Evolutionary conservation across 2,329 filamentous ascomycete species (phyloP).

Genomic region (Alternaria brassicicola): DNA sequence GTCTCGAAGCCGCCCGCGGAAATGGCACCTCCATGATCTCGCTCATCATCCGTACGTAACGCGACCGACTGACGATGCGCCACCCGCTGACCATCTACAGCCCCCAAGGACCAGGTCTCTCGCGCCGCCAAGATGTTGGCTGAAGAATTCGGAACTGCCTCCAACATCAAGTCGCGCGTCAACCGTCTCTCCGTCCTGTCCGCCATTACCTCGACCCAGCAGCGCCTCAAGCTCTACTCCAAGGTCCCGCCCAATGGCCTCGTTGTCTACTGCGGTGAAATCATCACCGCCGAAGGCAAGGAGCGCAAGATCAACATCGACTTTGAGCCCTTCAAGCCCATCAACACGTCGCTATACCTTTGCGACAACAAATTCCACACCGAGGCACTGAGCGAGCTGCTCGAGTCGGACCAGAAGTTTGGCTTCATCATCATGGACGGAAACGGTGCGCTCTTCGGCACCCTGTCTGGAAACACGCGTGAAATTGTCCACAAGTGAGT

Average conservation of each 20-base stretch:
- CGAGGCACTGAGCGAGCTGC: slow-evolving; percentile 92
- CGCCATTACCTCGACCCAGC: slow-evolving; percentile 98
- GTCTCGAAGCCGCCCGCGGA: slow-evolving; percentile 92
- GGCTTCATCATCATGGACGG: slow-evolving; percentile 99
- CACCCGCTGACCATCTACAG: slow-evolving; percentile 55
- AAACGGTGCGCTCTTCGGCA: slow-evolving; percentile 97
- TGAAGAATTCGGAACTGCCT: slow-evolving; percentile 99
- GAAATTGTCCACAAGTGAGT: slow-evolving; percentile 86
- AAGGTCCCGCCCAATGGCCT: slow-evolving; percentile 98
- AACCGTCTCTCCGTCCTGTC: slow-evolving; percentile 98
- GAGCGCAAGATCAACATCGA: slow-evolving; percentile 99
- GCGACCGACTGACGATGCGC: slow-evolving; percentile 31
- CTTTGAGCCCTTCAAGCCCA: slow-evolving; percentile 99
- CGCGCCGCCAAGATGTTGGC: slow-evolving; percentile 99
- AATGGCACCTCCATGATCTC: slow-evolving; percentile 99
- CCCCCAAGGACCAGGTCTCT: slow-evolving; percentile 97
- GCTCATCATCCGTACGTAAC: slow-evolving; percentile 86
- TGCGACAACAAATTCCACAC: slow-evolving; percentile 99
- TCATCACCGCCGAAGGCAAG: slow-evolving; percentile 97
- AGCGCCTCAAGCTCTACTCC: slow-evolving; percentile 98
- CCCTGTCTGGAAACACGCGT: slow-evolving; percentile 93
- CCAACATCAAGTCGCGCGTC: slow-evolving; percentile 99
- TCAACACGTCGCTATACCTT: slow-evolving; percentile 98
- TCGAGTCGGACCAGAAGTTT: slow-evolving; percentile 99
- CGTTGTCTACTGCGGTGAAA: slow-evolving; percentile 99